phyloP scores from a whole-genome alignment of 2,329 filamentous ascomycete species.

The Fusarium sterilihyphosum region DNA sequence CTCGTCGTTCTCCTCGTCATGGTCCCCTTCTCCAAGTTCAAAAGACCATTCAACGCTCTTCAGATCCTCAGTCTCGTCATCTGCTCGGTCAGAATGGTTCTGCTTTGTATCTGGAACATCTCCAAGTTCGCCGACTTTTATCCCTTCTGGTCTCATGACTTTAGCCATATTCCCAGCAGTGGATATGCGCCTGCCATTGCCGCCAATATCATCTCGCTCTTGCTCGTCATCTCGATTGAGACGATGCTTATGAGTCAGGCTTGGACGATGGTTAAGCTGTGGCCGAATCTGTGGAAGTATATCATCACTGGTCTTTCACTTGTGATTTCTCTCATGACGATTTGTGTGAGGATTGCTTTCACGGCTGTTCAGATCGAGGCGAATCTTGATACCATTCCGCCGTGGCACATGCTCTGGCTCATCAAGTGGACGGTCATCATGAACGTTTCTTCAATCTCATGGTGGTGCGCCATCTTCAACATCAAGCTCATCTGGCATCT shows the following conservation, averaged over 20 bases:
- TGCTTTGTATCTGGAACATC: slow-evolving; percentile 69
- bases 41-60: slow-evolving; percentile 71
- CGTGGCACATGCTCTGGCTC: slow-evolving; percentile 49
- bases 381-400: slow-evolving; percentile 40
- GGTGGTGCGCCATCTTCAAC: slow-evolving; percentile 67
- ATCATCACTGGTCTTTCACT: slow-evolving; percentile 46
- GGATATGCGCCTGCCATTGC: slow-evolving; percentile 52
- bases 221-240: slow-evolving; percentile 58
- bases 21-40: slow-evolving; percentile 72
- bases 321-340: slow-evolving; percentile 47
- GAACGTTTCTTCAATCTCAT: slow-evolving; percentile 56
- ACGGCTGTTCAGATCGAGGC: slow-evolving; percentile 50
- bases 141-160: slow-evolving; percentile 65
- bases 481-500: slow-evolving; percentile 61
- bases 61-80: slow-evolving; percentile 70
- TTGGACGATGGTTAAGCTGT: slow-evolving; percentile 62
- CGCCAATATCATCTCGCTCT: slow-evolving; percentile 54
- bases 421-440: slow-evolving; percentile 51
- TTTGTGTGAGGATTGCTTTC: slow-evolving; percentile 47
- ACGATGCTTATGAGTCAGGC: slow-evolving; percentile 62
- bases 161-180: slow-evolving; percentile 53
- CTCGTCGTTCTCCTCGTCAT: slow-evolving; percentile 73
- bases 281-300: slow-evolving; percentile 52
- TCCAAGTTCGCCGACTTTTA: slow-evolving; percentile 72
- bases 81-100: slow-evolving; percentile 67